Evolutionary conservation across 176 grass and related monocot species (phyloP), one percentile per base, ranked within the genome.

Genomic region (Zoysia pacifica): DNA sequence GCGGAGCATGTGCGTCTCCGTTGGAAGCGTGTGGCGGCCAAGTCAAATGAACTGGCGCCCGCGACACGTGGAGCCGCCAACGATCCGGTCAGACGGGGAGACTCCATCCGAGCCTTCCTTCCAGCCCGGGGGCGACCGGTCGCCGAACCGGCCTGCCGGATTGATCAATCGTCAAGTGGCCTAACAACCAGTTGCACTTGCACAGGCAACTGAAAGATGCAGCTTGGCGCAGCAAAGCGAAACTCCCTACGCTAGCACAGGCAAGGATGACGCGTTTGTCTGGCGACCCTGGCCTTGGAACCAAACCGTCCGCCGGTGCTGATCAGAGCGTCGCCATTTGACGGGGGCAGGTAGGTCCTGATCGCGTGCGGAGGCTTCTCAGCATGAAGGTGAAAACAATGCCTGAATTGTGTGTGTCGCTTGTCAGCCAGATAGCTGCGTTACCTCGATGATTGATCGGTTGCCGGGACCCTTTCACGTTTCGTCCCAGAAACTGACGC

Each of bases 21-120:
- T 19, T 81, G 15, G 2, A 11, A 45, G 13, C 67, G 68, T n/a
- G 53, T 51, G 54, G 11, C 20, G 46, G 67, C 79, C 80, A 68
- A 79, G 86, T 83, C 74, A 88, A 83, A 79, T 13, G 86, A 68
- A 79, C 80, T 53, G 80, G 43, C 36, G 1, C 6, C 73, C 0
- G 36, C 37, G 50, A 42, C 67, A 83, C 74, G 85, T 67, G 50
- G 67, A 67, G 38, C 20, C 45, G 65, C 46, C 62, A 2, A 52
- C 36, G 69, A 38, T 48, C 41, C 4, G 66, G 61, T 83, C 80
- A 79, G 41, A 51, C 11, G 10, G 68, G 4, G 62, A 40, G 52
- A 40, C 36, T 35, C 16, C 40, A 20, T 15, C 13, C n/a, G 7
- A 40, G 3, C 74, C 5, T 45, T 45, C 44, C 5, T 45, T 45